These are phyloP conservation scores for Melastoma malabathricum DNA, from an alignment of 345 rosid genomes.

Conservation along the genomic window DNA sequence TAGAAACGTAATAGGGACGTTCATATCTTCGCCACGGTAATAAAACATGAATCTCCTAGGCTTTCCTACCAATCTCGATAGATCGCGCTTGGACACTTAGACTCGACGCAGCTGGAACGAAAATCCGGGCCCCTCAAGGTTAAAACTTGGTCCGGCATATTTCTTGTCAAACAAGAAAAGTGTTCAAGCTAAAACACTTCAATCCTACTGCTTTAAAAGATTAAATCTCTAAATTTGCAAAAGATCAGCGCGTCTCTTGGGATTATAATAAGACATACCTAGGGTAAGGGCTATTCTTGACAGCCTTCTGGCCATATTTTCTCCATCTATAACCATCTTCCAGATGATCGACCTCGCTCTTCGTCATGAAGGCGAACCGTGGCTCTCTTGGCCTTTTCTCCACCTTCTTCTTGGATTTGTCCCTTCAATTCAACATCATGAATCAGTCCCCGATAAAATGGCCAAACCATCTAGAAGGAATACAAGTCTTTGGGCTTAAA, in stretches of 20 bases:
- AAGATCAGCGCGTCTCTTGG: background rate
- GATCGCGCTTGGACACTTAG: too few relatives aligned
- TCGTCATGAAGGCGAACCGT: conserved; percentile 8
- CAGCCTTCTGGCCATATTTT: conserved; percentile 12
- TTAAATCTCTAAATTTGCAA: background rate
- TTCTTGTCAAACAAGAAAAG: background rate
- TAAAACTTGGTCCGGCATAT: background rate
- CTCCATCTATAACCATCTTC: conserved; percentile 15
- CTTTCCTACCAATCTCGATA: background rate
- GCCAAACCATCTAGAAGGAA: too few relatives aligned
- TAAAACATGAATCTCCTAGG: background rate
- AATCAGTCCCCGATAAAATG: too few relatives aligned
- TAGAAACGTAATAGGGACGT: background rate
- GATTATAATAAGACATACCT: background rate
- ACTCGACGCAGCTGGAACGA: background rate
- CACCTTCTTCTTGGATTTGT: conserved; percentile 8
- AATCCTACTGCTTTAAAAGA: background rate
- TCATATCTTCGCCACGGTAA: background rate
- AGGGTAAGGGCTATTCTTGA: conserved; percentile 14
- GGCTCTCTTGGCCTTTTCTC: conserved; percentile 8
- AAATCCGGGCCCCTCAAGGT: too few relatives aligned
- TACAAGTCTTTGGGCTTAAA: background rate
- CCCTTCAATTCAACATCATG: background rate
- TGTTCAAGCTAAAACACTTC: background rate
- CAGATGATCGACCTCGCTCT: conserved; percentile 12